These are phyloP conservation scores for Coemansia furcata DNA, from an alignment of 192 early-diverging fungal species.

Conservation along the genomic window DNA sequence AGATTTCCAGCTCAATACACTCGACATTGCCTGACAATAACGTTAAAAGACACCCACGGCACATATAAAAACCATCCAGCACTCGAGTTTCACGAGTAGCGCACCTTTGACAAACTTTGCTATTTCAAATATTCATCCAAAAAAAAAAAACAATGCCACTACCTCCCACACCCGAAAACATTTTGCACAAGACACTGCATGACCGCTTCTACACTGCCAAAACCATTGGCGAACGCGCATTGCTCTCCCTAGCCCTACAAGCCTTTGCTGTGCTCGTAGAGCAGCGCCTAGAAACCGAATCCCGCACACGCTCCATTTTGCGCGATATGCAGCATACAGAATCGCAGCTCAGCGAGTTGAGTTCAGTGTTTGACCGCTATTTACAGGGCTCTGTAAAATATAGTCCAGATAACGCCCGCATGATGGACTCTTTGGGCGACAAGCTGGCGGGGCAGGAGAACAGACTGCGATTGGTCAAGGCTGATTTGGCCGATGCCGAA, in stretches of 20 bases:
- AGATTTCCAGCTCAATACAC: not conserved
- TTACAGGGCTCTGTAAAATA: conserved; percentile 9
- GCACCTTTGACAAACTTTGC: not conserved
- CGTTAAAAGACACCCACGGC: not conserved
- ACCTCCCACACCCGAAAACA: conserved; percentile 19
- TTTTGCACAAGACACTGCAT: conserved; percentile 27
- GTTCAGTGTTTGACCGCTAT: conserved; percentile 8
- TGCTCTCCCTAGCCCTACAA: conserved; percentile 23
- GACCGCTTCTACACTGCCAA: conserved; percentile 28
- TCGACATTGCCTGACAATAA: not conserved
- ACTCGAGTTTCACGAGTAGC: not conserved
- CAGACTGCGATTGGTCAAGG: conserved; percentile 11
- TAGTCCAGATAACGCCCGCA: conserved; percentile 10
- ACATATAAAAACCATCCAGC: not conserved
- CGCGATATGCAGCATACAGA: conserved; percentile 23
- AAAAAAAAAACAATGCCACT: conserved; percentile 7
- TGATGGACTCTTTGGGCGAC: conserved; percentile 11
- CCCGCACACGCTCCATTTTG: conserved; percentile 13
- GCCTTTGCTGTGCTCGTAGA: conserved; percentile 7
- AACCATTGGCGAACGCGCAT: conserved; percentile 16
- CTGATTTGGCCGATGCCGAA: conserved; percentile 24
- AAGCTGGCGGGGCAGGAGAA: conserved; percentile 12
- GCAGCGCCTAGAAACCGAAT: conserved; percentile 18
- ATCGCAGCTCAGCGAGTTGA: conserved; percentile 10
- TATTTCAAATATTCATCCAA: not conserved